These are phyloP conservation scores for Saturnispora mendoncae DNA, from an alignment of 805 yeast species.

Conservation along the genomic window DNA sequence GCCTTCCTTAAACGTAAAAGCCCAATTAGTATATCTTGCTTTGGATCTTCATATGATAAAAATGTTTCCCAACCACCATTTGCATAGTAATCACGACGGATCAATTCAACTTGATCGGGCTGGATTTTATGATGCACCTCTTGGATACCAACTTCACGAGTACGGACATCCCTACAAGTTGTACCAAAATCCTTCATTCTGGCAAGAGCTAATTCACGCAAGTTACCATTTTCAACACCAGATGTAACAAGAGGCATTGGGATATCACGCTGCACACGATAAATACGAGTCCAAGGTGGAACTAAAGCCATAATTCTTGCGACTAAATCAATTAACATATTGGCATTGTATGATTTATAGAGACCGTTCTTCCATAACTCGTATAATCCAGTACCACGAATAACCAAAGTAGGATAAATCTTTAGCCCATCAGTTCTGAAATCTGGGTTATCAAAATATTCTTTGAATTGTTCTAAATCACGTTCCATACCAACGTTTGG, in stretches of 20 bases:
- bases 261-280: conserved; percentile 96
- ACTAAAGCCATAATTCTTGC: conserved; percentile 93
- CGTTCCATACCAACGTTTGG: conserved; percentile 99
- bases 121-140: conserved; percentile 95
- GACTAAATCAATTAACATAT: conserved; percentile 86
- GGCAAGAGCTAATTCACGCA: conserved; percentile 90
- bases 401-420: conserved; percentile 91
- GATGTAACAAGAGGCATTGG: conserved; percentile 98
- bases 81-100: conserved; percentile 92
- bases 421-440: conserved; percentile 96
- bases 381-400: conserved; percentile 93
- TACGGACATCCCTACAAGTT: conserved; percentile 89
- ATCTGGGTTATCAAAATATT: conserved; percentile 93
- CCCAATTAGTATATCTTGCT: conserved; percentile 91
- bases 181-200: conserved; percentile 98
- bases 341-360: conserved; percentile 90
- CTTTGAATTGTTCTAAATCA: conserved; percentile 90
- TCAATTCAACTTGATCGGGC: conserved; percentile 94
- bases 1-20: conserved; percentile 81
- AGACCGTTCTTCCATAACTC: conserved; percentile 96
- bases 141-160: conserved; percentile 97
- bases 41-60: conserved; percentile 91
- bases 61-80: conserved; percentile 99
- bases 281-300: conserved; percentile 99
- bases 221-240: conserved; percentile 96